Conservation (phyloP, 805 yeast genomes). For the Wickerhamiella azymoides region DNA sequence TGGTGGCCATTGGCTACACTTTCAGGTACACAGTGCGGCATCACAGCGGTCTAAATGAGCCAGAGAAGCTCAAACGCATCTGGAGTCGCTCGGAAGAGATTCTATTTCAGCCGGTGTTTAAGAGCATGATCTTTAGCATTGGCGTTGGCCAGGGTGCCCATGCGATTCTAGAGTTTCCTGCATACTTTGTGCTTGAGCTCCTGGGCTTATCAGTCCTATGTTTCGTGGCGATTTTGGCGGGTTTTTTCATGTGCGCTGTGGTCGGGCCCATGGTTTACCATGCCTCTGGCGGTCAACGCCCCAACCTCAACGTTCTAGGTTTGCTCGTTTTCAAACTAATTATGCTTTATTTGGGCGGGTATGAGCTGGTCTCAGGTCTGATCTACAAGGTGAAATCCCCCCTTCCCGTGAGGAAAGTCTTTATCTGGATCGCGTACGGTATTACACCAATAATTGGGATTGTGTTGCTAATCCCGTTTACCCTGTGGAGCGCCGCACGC, state of each 20-base stretch:
- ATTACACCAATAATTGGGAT: constrained; percentile 6
- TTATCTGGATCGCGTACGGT: constrained; percentile 5
- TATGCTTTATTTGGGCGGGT: constrained; percentile 10
- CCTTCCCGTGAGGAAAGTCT: neutral
- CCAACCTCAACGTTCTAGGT: constrained; percentile 12
- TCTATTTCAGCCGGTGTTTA: constrained; percentile 20
- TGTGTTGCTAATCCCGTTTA: constrained; percentile 16
- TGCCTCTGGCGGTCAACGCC: constrained; percentile 16
- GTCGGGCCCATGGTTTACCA: constrained; percentile 18
- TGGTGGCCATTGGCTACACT: constrained; percentile 15
- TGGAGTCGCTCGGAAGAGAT: constrained; percentile 22
- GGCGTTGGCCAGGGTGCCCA: constrained; percentile 19
- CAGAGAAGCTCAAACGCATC: constrained; percentile 21
- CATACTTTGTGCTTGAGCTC: neutral
- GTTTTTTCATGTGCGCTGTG: constrained; percentile 11
- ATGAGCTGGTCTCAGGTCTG: neutral
- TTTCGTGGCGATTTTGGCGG: constrained; percentile 4
- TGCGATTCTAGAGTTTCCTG: constrained; percentile 12
- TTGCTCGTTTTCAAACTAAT: constrained; percentile 12
- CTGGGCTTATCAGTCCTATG: neutral
- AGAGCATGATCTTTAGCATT: constrained; percentile 18
- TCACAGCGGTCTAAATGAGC: constrained; percentile 21
- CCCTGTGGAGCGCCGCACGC: constrained; percentile 14
- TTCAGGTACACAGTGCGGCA: constrained; percentile 16
- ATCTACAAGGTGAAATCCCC: neutral